These are phyloP conservation scores for Aspergillus incahuasiensis DNA, from an alignment of 495 filamentous ascomycete species.

Conservation along the genomic window DNA sequence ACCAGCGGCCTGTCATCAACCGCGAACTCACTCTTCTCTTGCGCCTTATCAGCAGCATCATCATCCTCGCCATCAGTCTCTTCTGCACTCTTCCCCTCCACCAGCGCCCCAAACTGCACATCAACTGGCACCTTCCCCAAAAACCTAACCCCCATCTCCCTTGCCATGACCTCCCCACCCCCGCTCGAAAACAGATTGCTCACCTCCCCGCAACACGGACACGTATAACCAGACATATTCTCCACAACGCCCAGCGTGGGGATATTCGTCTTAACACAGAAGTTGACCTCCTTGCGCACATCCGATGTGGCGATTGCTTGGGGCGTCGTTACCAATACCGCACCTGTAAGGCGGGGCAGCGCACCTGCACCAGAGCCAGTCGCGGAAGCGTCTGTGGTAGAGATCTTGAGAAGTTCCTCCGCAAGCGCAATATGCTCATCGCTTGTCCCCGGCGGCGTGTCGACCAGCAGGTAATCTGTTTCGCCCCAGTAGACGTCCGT, in stretches of 20 bases:
- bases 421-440: slow-evolving; percentile 96
- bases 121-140: slow-evolving; percentile 88
- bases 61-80: slow-evolving; percentile 36
- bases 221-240: slow-evolving; percentile 97
- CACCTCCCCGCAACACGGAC: slow-evolving; percentile 89
- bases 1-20: slow-evolving; percentile 58
- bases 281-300: slow-evolving; percentile 94
- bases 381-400: slow-evolving; percentile 19
- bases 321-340: slow-evolving; percentile 92
- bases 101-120: slow-evolving; percentile 60
- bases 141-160: slow-evolving; percentile 78
- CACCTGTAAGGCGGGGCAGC: slow-evolving; percentile 60
- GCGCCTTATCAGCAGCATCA: slow-evolving; percentile 33
- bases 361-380: slow-evolving; percentile 16
- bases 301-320: slow-evolving; percentile 92
- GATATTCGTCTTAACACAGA: slow-evolving; percentile 83
- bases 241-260: slow-evolving; percentile 84
- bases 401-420: slow-evolving; percentile 67
- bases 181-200: slow-evolving; percentile 89
- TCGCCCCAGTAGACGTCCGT: slow-evolving; percentile 87
- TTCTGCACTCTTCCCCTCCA: slow-evolving; percentile 54
- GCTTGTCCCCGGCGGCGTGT: slow-evolving; percentile 93
- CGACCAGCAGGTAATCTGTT: slow-evolving; percentile 85
- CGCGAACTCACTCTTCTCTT: slow-evolving; percentile 35
- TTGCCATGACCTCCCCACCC: slow-evolving; percentile 84